Evolutionary conservation across 345 rosid species (phyloP).

Genomic region (Mangifera indica): DNA sequence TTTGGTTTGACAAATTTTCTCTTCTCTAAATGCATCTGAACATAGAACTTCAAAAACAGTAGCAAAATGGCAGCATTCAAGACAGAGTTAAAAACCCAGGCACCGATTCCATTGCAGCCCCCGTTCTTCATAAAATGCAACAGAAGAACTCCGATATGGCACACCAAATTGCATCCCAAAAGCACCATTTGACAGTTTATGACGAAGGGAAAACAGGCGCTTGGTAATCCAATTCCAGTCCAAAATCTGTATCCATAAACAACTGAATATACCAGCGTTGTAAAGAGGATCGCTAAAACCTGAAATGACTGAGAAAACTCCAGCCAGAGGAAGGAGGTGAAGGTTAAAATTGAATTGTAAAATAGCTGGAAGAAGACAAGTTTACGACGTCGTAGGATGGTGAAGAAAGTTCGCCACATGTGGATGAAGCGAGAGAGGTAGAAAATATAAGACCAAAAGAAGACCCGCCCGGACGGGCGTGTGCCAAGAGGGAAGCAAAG

Average conservation of each 20-base stretch:
- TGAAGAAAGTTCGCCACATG: constrained; percentile 65
- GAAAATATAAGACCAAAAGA: constrained; percentile 91
- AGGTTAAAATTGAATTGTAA: constrained; percentile 53
- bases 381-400: constrained; percentile 49
- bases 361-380: constrained; percentile 62
- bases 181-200: constrained; percentile 57
- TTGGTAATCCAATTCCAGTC: constrained; percentile 59
- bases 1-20: background rate
- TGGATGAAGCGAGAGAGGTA: constrained; percentile 80
- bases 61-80: constrained; percentile 54
- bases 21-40: constrained; percentile 30
- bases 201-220: constrained; percentile 55
- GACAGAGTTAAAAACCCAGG: constrained; percentile 65
- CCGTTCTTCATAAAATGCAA: constrained; percentile 55
- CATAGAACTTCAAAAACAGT: constrained; percentile 57
- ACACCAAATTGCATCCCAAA: constrained; percentile 56
- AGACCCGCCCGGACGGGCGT: constrained; percentile 90
- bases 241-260: constrained; percentile 75
- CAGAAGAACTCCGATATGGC: constrained; percentile 66
- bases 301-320: constrained; percentile 91
- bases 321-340: constrained; percentile 78
- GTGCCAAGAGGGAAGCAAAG: constrained; percentile 92
- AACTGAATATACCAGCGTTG: constrained; percentile 63
- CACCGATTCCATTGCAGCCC: constrained; percentile 80
- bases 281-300: constrained; percentile 67